Evolutionary conservation across 306 rosid genomes (phyloP).

Genomic region (Corylus heterophylla): DNA sequence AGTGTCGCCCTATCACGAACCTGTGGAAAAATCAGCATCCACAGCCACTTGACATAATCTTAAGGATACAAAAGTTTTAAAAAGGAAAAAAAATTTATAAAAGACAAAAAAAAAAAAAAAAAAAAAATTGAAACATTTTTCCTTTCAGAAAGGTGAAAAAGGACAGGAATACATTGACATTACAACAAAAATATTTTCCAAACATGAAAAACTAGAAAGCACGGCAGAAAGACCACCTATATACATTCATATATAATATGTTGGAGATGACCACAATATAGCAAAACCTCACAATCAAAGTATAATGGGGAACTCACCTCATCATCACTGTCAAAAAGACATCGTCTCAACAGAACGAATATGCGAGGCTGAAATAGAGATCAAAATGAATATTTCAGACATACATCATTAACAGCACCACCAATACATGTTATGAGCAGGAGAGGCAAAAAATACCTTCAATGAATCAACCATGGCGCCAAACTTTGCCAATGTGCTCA

Average conservation of each 20-base stretch:
- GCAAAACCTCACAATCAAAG: background rate
- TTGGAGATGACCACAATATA: background rate
- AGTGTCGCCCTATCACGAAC: slow-evolving; percentile 99
- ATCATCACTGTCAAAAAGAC: slow-evolving; percentile 93
- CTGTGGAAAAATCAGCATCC: slow-evolving; percentile 40
- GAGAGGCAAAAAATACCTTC: slow-evolving; percentile 53
- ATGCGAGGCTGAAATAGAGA: slow-evolving; percentile 78
- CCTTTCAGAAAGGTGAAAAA: background rate
- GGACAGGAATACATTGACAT: background rate
- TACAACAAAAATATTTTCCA: background rate
- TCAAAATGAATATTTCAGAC: slow-evolving; percentile 16
- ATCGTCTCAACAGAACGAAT: slow-evolving; percentile 77
- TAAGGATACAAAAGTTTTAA: slow-evolving; percentile 11
- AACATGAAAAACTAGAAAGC: background rate
- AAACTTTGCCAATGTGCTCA: slow-evolving; percentile 97
- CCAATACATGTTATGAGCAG: slow-evolving; percentile 15
- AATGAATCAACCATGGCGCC: slow-evolving; percentile 85
- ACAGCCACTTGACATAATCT: slow-evolving; percentile 7
- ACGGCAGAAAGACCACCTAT: background rate
- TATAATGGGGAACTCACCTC: slow-evolving; percentile 61
- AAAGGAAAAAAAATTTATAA: background rate
- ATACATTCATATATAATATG: background rate
- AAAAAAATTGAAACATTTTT: background rate
- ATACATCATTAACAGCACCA: slow-evolving; percentile 27
- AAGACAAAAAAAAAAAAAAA: background rate